phyloP scores from a whole-genome alignment of 169 alveolate species.

The Plasmodium chabaudi region DNA sequence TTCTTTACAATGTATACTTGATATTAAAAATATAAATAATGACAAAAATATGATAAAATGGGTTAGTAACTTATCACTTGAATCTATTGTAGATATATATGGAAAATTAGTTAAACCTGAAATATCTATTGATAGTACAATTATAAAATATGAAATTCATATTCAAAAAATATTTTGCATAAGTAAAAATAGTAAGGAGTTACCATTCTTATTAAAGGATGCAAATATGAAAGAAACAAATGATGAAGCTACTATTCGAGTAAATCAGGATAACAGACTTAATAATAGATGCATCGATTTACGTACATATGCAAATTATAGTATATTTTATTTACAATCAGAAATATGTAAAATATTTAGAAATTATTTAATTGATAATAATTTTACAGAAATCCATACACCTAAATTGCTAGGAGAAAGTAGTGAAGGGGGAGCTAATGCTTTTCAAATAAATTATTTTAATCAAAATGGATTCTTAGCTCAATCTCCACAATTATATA shows the following conservation, averaged over 20 bases:
- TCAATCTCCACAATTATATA: slow-evolving; percentile 99
- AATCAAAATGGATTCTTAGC: slow-evolving; percentile 93
- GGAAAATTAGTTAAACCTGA: slow-evolving; percentile 94
- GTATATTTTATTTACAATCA: slow-evolving; percentile 95
- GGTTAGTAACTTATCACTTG: slow-evolving; percentile 86
- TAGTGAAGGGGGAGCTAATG: slow-evolving; percentile 99
- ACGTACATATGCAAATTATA: slow-evolving; percentile 95
- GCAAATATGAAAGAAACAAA: slow-evolving; percentile 92
- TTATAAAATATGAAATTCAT: slow-evolving; percentile 93
- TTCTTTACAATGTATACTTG: slow-evolving; percentile 87
- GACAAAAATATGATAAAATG: slow-evolving; percentile 92
- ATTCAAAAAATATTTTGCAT: slow-evolving; percentile 91
- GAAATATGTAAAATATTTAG: slow-evolving; percentile 95
- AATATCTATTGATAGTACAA: slow-evolving; percentile 91
- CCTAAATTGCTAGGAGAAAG: slow-evolving; percentile 99
- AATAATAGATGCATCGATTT: slow-evolving; percentile 97
- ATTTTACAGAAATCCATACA: slow-evolving; percentile 98
- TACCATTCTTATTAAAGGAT: slow-evolving; percentile 97
- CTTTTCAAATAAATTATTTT: slow-evolving; percentile 96
- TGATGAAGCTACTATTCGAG: slow-evolving; percentile 91
- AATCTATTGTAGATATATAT: slow-evolving; percentile 95
- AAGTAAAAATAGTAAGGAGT: slow-evolving; percentile 86
- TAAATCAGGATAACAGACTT: slow-evolving; percentile 96
- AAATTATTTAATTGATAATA: slow-evolving; percentile 90
- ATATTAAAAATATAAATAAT: slow-evolving; percentile 80